A percentile compares a stretch with the other conserved stretches of the same genome.
These are phyloP conservation scores for Trichomonas tenax DNA, from an alignment of 208 protist genomes.

Conservation along the genomic window DNA sequence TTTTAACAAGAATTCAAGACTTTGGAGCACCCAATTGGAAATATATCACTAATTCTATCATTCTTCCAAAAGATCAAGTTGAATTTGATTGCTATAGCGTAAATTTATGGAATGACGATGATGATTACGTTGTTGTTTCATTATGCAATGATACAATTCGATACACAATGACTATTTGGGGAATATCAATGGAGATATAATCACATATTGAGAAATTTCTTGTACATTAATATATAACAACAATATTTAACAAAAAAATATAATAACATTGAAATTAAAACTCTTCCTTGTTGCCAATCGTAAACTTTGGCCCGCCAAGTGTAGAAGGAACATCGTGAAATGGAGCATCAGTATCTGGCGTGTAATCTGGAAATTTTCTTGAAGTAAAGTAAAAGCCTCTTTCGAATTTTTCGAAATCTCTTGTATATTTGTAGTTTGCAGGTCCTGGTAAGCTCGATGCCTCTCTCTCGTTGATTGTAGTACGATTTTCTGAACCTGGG, in stretches of 20 bases:
- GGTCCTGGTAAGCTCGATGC: background rate
- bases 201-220: too few relatives aligned
- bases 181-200: background rate
- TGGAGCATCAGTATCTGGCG: background rate
- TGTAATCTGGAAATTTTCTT: background rate
- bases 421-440: background rate
- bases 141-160: background rate
- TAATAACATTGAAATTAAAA: background rate
- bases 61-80: background rate
- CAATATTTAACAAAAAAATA: background rate
- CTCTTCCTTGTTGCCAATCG: background rate
- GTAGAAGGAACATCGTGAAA: background rate
- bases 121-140: background rate
- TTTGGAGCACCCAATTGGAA: background rate
- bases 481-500: background rate
- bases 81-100: background rate
- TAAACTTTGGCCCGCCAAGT: background rate
- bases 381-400: constrained; percentile 11
- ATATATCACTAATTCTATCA: background rate
- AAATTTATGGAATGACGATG: background rate
- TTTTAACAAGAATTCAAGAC: background rate
- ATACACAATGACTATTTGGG: background rate
- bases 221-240: too few relatives aligned
- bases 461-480: background rate
- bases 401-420: background rate